Percentiles rank a stretch among this genome's conserved stretches.
Conservation (phyloP, 768 basidiomycete species). For the Naganishia onofrii region DNA sequence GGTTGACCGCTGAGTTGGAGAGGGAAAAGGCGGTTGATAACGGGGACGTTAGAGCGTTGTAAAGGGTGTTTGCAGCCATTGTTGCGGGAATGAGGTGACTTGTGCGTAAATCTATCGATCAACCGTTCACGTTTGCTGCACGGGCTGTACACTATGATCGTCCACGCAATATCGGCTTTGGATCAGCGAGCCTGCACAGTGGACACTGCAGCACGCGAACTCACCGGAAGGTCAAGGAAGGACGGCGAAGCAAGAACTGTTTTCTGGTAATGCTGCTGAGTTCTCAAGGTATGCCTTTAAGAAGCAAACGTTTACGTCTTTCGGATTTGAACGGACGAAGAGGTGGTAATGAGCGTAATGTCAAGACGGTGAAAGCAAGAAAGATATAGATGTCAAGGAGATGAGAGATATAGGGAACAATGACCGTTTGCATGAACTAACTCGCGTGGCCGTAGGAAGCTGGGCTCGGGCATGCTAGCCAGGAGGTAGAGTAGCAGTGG, state of each 20-base stretch:
- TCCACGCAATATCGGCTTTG: not conserved
- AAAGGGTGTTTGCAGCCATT: not conserved
- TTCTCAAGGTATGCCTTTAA: constrained; percentile 1
- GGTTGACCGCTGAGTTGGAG: constrained; percentile 5
- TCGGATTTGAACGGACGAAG: not conserved
- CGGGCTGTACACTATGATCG: not conserved
- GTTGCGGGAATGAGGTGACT: not conserved
- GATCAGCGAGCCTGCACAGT: not conserved
- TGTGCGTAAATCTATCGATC: not conserved
- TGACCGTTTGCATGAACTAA: too few relatives aligned
- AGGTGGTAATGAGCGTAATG: not conserved
- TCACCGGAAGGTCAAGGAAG: not conserved
- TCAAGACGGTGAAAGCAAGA: not conserved
- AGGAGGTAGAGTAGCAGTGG: too few relatives aligned
- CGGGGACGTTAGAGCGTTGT: constrained; percentile 12
- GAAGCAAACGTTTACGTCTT: not conserved
- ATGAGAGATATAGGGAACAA: not conserved
- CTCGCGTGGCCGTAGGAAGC: too few relatives aligned
- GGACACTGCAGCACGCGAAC: not conserved
- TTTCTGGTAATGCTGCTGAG: not conserved
- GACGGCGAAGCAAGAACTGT: not conserved
- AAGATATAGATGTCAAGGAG: not conserved
- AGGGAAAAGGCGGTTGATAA: constrained; percentile 4
- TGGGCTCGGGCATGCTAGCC: too few relatives aligned
- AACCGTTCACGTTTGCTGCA: not conserved